Evolutionary conservation across 177 flowering plant species (phyloP).

Genomic region (Vitis hybrid): DNA sequence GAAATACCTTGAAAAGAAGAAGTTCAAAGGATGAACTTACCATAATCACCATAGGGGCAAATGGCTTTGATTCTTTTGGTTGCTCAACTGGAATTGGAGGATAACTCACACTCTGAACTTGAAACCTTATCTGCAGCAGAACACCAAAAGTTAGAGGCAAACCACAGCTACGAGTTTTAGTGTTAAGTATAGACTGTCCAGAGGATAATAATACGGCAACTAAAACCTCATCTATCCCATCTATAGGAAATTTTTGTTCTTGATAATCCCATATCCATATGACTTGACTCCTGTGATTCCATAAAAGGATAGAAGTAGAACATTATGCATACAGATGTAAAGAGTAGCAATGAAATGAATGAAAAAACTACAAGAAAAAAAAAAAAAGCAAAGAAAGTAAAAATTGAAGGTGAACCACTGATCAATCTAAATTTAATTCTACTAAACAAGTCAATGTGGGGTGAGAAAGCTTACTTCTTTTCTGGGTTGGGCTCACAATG

Average conservation of each 20-base stretch:
- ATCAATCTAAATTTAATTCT: neutral
- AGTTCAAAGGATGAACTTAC: slow-evolving; percentile 40
- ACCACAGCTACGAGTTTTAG: no score
- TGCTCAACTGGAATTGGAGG: slow-evolving; percentile 70
- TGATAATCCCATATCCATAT: slow-evolving; percentile 55
- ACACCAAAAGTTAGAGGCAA: slow-evolving; percentile 2
- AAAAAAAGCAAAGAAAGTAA: no score
- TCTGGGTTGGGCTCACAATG: slow-evolving; percentile 27
- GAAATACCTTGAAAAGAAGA: no score
- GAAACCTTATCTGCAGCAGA: slow-evolving; percentile 59
- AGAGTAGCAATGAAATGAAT: neutral
- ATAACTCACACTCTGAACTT: slow-evolving; percentile 50
- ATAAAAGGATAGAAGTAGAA: neutral
- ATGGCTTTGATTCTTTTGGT: slow-evolving; percentile 49
- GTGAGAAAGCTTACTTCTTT: slow-evolving; percentile 12
- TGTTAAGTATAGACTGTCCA: no score
- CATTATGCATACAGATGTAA: neutral
- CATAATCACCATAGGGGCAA: slow-evolving; percentile 82
- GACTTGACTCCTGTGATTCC: slow-evolving; percentile 30
- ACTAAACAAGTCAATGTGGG: neutral
- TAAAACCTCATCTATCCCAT: slow-evolving; percentile 52
- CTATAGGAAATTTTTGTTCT: slow-evolving; percentile 35
- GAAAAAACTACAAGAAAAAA: neutral
- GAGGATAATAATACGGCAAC: neutral
- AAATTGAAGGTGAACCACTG: neutral